Base-by-base conservation (phyloP, 495 filamentous ascomycete species). In the Parmelia sp. region DNA sequence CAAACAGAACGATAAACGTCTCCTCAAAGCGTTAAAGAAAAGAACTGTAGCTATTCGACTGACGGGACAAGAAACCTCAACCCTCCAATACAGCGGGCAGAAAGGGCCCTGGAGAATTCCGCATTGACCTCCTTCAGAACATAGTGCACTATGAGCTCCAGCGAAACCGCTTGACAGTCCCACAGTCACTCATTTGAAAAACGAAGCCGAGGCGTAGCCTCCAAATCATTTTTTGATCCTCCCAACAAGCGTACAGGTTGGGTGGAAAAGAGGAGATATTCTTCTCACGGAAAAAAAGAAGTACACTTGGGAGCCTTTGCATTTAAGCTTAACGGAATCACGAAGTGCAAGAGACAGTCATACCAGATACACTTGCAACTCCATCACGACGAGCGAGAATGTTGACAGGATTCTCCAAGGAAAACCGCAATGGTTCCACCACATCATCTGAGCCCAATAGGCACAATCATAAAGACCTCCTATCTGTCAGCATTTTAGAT, bases 401-500 rank as follows among this genome's bases (percentile, higher is more conserved):
- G 19, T 37, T 63, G 10, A 40, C 36, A 56, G 33, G 39, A 8
- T 58, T 25, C 21, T 51, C 49, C n/a, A 64, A 45, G 29, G 65
- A 61, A 31, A n/a, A 15, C 31, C 31, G 44, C 47, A 60, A 60
- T 14, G 55, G 57, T 5, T 56, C 39, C 27, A 61, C 57, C 27
- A 61, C 64, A 51, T 33, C 19, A 40, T 15, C 49, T 56, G 44
- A 57, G 45, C 19, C 61, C 5, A 8, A 12, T 25, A 7, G 17
- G 33, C 57, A 58, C 27, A 53, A 58, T 25, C 45, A 21, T 3
- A 37, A 44, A 44, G 49, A 29, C 27, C 58, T 49, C 15, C 37
- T 31, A 33, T 57, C 42, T 49, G 23, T 53, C 23, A 61, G 61
- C 65, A 83, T 72, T 25, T 75, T 76, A 31, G 73, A 75, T 19